phyloP scores from a whole-genome alignment of 176 grass and related monocot species.

The Eleusine coracana region DNA sequence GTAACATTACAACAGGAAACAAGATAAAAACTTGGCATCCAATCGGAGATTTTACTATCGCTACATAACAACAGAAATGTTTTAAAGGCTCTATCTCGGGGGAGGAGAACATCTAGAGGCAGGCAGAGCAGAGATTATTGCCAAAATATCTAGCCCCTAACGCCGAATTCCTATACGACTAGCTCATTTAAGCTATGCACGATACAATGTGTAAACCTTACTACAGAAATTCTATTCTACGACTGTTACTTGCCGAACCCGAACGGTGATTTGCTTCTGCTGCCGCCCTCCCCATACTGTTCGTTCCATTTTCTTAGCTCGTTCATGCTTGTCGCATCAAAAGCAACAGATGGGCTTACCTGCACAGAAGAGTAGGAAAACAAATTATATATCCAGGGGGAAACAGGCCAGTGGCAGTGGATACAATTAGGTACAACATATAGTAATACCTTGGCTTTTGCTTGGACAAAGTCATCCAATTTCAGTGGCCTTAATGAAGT shows the following conservation, averaged over 20 bases:
- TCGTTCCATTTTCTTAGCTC: constrained; percentile 94
- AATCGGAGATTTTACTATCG: neutral
- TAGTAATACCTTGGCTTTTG: constrained; percentile 82
- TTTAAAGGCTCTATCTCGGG: constrained; percentile 3
- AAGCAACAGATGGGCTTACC: constrained; percentile 86
- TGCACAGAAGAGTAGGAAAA: constrained; percentile 24
- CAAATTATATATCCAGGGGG: neutral
- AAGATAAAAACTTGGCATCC: neutral
- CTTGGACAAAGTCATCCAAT: constrained; percentile 84
- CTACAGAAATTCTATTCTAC: neutral
- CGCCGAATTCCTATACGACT: constrained; percentile 22
- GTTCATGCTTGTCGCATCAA: constrained; percentile 84
- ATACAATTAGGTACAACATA: neutral
- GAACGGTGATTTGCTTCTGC: constrained; percentile 69
- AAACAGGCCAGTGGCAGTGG: neutral
- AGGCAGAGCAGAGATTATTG: neutral
- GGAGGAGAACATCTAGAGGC: neutral
- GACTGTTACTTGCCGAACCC: constrained; percentile 59
- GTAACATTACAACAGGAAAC: constrained; percentile 13
- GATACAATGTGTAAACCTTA: neutral
- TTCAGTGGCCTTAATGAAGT: constrained; percentile 63
- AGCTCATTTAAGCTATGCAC: constrained; percentile 23
- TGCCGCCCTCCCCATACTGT: constrained; percentile 87
- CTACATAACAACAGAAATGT: neutral
- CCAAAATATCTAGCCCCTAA: neutral